phyloP scores from a whole-genome alignment of 352 stramenopile genomes.

The Aphanomyces euteiches region DNA sequence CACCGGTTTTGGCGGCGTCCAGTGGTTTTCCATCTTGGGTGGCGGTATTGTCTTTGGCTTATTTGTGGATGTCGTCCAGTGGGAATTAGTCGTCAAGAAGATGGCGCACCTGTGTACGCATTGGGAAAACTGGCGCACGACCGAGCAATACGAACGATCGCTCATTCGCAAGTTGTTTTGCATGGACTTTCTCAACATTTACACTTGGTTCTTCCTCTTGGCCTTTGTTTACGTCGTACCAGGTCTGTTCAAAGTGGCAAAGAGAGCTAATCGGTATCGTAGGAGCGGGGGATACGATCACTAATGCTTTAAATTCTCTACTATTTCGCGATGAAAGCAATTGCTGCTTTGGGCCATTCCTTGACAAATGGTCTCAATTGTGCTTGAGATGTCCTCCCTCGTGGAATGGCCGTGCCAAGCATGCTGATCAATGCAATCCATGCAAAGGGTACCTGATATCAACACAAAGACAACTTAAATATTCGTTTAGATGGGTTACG shows the following conservation, averaged over 20 bases:
- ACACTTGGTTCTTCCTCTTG: slow-evolving; percentile 84
- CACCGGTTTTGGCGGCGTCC: slow-evolving; percentile 58
- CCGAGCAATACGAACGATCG: slow-evolving; percentile 76
- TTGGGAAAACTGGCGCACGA: slow-evolving; percentile 84
- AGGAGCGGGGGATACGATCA: slow-evolving; percentile 70
- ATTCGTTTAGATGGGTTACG: slow-evolving; percentile 50
- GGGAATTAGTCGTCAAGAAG: slow-evolving; percentile 71
- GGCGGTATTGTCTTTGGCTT: slow-evolving; percentile 72
- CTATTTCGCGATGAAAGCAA: slow-evolving; percentile 75
- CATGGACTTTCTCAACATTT: slow-evolving; percentile 88
- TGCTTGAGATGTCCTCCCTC: slow-evolving; percentile 58
- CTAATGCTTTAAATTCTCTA: slow-evolving; percentile 68
- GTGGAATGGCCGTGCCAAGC: slow-evolving; percentile 44
- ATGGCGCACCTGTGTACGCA: slow-evolving; percentile 65
- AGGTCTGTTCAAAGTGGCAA: slow-evolving; percentile 10
- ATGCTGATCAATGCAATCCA: slow-evolving; percentile 48
- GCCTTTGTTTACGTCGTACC: slow-evolving; percentile 85
- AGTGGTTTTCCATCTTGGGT: slow-evolving; percentile 78
- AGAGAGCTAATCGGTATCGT: not conserved
- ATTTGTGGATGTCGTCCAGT: slow-evolving; percentile 82
- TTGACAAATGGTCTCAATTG: slow-evolving; percentile 44
- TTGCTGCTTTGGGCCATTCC: slow-evolving; percentile 78
- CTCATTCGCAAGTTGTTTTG: slow-evolving; percentile 76
- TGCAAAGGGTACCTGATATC: slow-evolving; percentile 40
- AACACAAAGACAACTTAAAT: not conserved